A percentile compares a stretch with the other conserved stretches of the same genome.
Conservation (phyloP, 1,139 yeast species). For the Taphrina communis region DNA sequence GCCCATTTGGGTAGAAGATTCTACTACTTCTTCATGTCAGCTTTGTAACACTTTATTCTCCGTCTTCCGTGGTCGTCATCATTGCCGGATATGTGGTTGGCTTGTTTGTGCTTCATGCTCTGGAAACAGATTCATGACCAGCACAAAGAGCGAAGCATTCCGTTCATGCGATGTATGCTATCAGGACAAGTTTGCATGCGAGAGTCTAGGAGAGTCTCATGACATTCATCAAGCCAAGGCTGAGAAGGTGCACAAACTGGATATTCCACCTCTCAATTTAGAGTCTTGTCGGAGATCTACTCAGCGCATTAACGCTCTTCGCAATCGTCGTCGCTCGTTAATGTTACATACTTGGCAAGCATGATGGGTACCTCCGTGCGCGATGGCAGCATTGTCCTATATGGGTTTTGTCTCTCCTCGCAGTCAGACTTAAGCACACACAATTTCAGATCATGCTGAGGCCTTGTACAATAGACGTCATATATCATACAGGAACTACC, state of each 20-base stretch:
- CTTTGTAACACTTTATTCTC: conserved; percentile 17
- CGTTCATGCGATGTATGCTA: conserved; percentile 5
- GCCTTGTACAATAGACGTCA: no score
- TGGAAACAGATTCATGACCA: conserved; percentile 28
- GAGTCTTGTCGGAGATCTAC: conserved; percentile 8
- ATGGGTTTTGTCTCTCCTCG: no score
- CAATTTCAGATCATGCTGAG: no score
- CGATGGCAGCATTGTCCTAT: no score
- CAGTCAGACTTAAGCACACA: no score
- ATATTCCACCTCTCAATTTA: conserved; percentile 10
- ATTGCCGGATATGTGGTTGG: conserved; percentile 38
- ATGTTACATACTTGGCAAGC: neutral
- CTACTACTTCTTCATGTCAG: conserved; percentile 15
- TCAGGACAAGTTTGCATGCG: neutral
- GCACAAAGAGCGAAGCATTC: conserved; percentile 18
- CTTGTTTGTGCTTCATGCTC: conserved; percentile 32
- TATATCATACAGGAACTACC: no score
- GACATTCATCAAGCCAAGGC: neutral
- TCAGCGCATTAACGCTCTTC: conserved; percentile 1
- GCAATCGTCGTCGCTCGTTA: neutral
- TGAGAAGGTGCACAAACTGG: neutral
- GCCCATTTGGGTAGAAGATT: conserved; percentile 34
- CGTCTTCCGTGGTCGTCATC: conserved; percentile 36
- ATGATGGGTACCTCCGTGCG: neutral
- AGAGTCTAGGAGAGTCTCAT: neutral